Base-by-base conservation (phyloP, 1,139 yeast species). In the Candida gigantensis region DNA sequence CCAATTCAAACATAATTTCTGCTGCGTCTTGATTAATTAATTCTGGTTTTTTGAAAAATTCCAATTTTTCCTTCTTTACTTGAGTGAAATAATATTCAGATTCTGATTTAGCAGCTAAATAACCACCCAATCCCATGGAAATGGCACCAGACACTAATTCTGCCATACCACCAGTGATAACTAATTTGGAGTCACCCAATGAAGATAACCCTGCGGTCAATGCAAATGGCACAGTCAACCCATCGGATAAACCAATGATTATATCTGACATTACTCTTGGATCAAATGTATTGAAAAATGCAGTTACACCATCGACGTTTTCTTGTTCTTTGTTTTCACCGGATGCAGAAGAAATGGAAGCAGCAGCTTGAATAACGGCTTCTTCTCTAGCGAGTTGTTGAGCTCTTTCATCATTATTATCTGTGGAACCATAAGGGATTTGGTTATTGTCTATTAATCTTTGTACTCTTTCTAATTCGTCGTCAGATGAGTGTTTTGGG, bases 71-170 rank as follows among this genome's bases (percentile, higher is more conserved):
- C 54, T 76, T 72, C 52, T 77, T 79, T 30, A 84, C 90, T 59
- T 83, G 88, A 15, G 83, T 71, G 39, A 68, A 66, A 58, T 82
- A 83, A 57, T 80, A 84, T 55, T 84, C 90, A 18, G 74, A 62
- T 60, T 84, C 94, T n/a, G 85, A 78, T 53, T 81, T 80, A 23
- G 92, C 92, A 28, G 92, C 94, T 45, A 84, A 67, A 55, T 73
- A 84, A 12, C 94, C 94, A 42, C 94, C 94, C 41, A 84, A 73
- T 3, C 94, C 94, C 94, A 84, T 84, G 16, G 90, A 83, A 28
- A 84, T 84, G 30, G 92, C 87, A 29, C 94, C 94, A 4, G 88
- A 80, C 4, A 84, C 86, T 52, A 84, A 68, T 59, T 84, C 94
- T 3, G 92, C 92, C 77, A 84, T 77, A 26, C 92, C 94, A 70